A percentile compares a stretch with the other conserved stretches of the same genome.
Conservation (phyloP, 169 alveolate genomes). For the Cryptosporidium muris region DNA sequence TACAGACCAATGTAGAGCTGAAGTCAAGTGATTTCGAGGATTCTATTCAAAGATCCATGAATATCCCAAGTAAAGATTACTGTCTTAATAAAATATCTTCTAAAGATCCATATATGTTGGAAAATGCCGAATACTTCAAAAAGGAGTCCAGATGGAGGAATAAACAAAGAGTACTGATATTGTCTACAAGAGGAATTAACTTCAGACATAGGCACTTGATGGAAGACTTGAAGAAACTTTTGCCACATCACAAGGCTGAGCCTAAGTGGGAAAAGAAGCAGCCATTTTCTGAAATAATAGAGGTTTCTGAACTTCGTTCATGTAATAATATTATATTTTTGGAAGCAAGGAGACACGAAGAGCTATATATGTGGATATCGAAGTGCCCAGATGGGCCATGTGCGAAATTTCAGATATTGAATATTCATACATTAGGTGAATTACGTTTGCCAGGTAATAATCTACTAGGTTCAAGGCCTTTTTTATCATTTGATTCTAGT, state of each 20-base stretch:
- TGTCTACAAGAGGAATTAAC: conserved; percentile 93
- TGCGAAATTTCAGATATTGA: conserved; percentile 88
- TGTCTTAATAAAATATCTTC: neutral
- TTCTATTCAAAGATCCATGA: neutral
- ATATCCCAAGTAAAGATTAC: neutral
- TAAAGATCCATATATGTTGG: conserved; percentile 84
- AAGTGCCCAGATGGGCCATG: conserved; percentile 96
- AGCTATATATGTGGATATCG: conserved; percentile 92
- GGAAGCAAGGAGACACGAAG: conserved; percentile 88
- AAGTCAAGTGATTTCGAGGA: neutral
- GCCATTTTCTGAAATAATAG: conserved; percentile 81
- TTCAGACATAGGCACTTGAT: conserved; percentile 91
- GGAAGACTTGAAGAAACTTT: conserved; percentile 90
- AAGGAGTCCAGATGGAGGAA: conserved; percentile 90
- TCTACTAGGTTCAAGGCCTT: conserved; percentile 92
- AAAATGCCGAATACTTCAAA: conserved; percentile 85
- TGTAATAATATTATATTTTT: conserved; percentile 91
- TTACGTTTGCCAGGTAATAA: conserved; percentile 94
- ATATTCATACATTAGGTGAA: conserved; percentile 92
- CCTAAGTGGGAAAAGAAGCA: conserved; percentile 89
- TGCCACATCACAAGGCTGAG: conserved; percentile 98
- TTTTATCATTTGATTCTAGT: conserved; percentile 90
- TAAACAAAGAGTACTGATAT: conserved; percentile 93
- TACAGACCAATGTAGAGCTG: conserved; percentile 4
- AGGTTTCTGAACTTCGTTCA: conserved; percentile 79